These are phyloP conservation scores for Saturnispora zaruensis DNA, from an alignment of 805 yeast species.

Conservation along the genomic window DNA sequence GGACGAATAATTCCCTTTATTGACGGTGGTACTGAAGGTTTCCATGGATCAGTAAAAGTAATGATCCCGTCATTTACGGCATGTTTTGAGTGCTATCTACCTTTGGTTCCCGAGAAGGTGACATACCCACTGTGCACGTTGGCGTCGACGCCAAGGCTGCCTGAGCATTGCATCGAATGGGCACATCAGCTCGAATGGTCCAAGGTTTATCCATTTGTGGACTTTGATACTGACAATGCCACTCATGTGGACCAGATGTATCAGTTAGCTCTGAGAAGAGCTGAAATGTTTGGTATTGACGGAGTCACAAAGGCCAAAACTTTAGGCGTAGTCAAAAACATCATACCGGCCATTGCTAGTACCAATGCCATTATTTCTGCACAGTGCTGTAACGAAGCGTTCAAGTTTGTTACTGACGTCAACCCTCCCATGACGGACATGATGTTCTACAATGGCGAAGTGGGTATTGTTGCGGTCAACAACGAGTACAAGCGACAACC, in stretches of 20 bases:
- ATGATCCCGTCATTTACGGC: constrained; percentile 79
- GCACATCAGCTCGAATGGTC: constrained; percentile 75
- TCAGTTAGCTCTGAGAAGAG: constrained; percentile 47
- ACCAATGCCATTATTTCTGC: constrained; percentile 92
- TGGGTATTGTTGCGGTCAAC: constrained; percentile 66
- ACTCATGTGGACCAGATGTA: constrained; percentile 60
- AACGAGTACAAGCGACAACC: constrained; percentile 52
- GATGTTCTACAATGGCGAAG: constrained; percentile 82
- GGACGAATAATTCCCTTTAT: constrained; percentile 57
- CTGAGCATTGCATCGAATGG: constrained; percentile 94
- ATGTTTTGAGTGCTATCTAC: constrained; percentile 88
- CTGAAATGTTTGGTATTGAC: constrained; percentile 54
- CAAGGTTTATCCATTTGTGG: constrained; percentile 33
- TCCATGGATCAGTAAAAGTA: constrained; percentile 82
- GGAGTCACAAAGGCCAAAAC: constrained; percentile 69
- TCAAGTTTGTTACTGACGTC: constrained; percentile 65
- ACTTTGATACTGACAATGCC: constrained; percentile 61
- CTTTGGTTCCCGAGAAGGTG: constrained; percentile 53
- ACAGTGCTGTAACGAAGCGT: constrained; percentile 76
- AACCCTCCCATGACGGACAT: constrained; percentile 65
- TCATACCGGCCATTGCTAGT: constrained; percentile 89
- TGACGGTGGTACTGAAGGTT: constrained; percentile 96
- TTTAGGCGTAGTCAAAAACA: constrained; percentile 82
- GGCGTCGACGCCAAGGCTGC: constrained; percentile 87
- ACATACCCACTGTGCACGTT: constrained; percentile 90